Evolutionary conservation across 306 rosid species (phyloP), one percentile per base, ranked within the genome.

Genomic region (Medicago arabica): DNA sequence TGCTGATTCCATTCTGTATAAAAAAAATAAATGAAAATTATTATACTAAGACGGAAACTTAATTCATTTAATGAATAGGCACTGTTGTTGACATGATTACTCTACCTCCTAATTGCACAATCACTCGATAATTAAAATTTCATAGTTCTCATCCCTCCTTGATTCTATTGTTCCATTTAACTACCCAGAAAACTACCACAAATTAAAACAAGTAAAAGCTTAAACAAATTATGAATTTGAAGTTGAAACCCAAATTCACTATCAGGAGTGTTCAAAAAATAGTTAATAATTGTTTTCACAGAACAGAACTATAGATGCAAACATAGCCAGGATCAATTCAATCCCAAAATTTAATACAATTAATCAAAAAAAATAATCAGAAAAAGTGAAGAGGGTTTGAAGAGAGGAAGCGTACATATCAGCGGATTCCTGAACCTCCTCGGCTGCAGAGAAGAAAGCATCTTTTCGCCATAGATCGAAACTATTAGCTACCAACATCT

Each of bases 361-460:
- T n/a, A n/a, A n/a, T n/a, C n/a, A n/a, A n/a, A n/a, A n/a, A n/a
- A n/a, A n/a, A n/a, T n/a, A n/a, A n/a, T n/a, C n/a, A n/a, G n/a
- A 21, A 21, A 21, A 46, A 74, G 16, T 2, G 8, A n/a, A 17
- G 75, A 58, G 18, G 31, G 9, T 34, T 34, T 34, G 7, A 34
- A 34, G 38, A 34, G 38, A 34, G 38, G 38, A 34, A 34, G 38
- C 96, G 57, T 86, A 95, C 99, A 83, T 87, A 64, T 95, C 99
- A 73, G 97, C 92, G 11, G 99, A 95, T 88, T 95, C 99, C 85
- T 95, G 99, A 54, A 95, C 97, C 87, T 90, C 97, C 82, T 95
- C 99, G 15, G 99, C 99, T 0, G 97, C 97, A 69, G 97, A 86
- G 88, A 95, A 95, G 84, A 95, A 95, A 58, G 91, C 72, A 23